Evolutionary conservation across 257 asterid genomes (phyloP), one percentile per base, ranked within the genome.

Genomic region (Solanum rostratum): DNA sequence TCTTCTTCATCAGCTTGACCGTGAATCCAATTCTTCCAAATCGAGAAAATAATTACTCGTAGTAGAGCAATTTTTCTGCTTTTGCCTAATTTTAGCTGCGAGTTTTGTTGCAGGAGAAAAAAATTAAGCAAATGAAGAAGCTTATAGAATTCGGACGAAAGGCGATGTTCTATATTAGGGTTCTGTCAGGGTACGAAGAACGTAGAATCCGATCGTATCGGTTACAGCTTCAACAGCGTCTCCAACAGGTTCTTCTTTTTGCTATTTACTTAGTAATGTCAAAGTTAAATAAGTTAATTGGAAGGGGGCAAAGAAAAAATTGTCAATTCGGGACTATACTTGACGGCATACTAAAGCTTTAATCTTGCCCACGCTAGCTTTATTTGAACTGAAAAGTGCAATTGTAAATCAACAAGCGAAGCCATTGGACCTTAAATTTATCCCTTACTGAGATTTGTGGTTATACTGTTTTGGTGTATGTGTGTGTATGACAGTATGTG

Each of bases 171-270:
- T 76, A 76, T 76, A 50, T 50, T 76, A 76, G 62, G 94, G 97
- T 96, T 87, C 93, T 96, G 41, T 90, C 98, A 9, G 99, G 98
- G 11, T 96, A 93, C 37, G 99, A 96, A 91, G 98, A 93, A 88
- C 97, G 97, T 54, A 90, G 90, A 83, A 93, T 96, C 88, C 90
- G 99, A 87, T 90, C 98, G 71, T 91, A 86, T 91, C 89, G 99
- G 62, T 37, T 96, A 80, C 91, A 89, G 86, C 88, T 94, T 84
- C 97, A 96, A 85, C 93, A 93, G 73, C 94, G 92, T 82, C 93
- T 93, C 79, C 95, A 96, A 83, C 88, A 88, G 95, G 98, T 96
- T 73, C 30, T 53, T 9, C 33, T 39, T 83, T 1, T 45, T 45
- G 14, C 27, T 5, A 11, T 20, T 53, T 53, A 55, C 27, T 55